Conservation (phyloP, 1,284 basidiomycete species). For the Cronartium ribicola region DNA sequence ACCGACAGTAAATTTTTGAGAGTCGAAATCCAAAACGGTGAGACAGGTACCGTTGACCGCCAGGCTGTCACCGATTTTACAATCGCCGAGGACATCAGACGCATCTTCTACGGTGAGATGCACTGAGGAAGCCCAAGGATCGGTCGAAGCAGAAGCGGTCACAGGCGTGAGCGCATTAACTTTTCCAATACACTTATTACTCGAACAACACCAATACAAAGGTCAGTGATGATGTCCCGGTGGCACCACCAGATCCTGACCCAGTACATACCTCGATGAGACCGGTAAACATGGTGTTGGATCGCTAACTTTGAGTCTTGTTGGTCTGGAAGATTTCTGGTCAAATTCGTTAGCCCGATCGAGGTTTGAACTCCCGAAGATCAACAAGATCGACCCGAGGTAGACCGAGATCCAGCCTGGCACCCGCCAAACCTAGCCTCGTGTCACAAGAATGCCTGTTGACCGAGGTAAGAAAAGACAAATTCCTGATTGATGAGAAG, state of each 20-base stretch:
- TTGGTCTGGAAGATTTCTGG: too few relatives aligned
- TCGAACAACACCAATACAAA: conserved; percentile 48
- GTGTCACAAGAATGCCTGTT: too few relatives aligned
- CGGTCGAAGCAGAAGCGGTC: conserved; percentile 59
- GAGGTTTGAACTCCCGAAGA: too few relatives aligned
- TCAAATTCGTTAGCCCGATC: too few relatives aligned
- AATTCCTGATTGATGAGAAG: too few relatives aligned
- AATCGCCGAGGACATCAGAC: conserved; percentile 77
- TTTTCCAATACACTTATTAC: conserved; percentile 67
- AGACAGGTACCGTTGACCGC: conserved; percentile 78
- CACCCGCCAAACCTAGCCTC: too few relatives aligned
- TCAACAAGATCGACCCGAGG: too few relatives aligned
- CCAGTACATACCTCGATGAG: conserved; percentile 46
- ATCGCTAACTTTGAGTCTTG: too few relatives aligned
- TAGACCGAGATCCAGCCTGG: too few relatives aligned
- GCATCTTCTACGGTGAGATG: conserved; percentile 69
- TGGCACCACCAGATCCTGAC: background rate
- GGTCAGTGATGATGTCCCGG: background rate
- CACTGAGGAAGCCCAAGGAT: conserved; percentile 63
- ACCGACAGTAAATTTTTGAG: conserved; percentile 85
- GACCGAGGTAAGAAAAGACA: too few relatives aligned
- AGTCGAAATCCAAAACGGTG: conserved; percentile 73
- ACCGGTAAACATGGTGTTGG: conserved; percentile 49
- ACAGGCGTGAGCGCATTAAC: conserved; percentile 59
- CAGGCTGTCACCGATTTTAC: conserved; percentile 90